Conservation (phyloP, 306 rosid species). For the Oemleria cerasiformis region DNA sequence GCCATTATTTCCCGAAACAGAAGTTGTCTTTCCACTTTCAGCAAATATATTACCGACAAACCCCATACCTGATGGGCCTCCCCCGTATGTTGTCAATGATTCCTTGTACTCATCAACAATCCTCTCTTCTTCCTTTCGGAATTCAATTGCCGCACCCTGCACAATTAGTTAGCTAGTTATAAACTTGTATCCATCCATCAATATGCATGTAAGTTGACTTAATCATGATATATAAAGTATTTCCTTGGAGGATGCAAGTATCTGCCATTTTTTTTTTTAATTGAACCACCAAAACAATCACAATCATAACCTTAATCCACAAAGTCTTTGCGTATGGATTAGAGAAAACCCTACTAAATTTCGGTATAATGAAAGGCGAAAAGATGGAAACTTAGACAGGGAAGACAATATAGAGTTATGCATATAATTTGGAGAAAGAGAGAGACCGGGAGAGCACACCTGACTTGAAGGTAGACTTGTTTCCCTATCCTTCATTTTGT, state of each 20-base stretch:
- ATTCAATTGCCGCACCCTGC: constrained; percentile 37
- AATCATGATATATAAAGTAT: constrained; percentile 5
- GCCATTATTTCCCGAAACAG: constrained; percentile 17
- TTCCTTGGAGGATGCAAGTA: constrained; percentile 1
- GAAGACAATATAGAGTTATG: background rate
- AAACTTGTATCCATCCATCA: constrained; percentile 5
- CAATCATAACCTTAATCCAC: background rate
- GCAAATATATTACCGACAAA: constrained; percentile 11
- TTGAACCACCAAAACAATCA: background rate
- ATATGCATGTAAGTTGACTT: constrained; percentile 1
- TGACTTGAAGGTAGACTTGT: constrained; percentile 31
- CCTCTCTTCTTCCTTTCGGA: constrained; percentile 24
- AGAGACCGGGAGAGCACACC: constrained; percentile 19
- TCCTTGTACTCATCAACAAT: constrained; percentile 16
- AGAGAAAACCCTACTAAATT: background rate
- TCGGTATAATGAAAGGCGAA: background rate
- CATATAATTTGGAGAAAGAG: constrained; percentile 1
- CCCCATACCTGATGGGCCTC: constrained; percentile 26
- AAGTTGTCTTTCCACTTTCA: constrained; percentile 25
- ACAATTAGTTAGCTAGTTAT: constrained; percentile 11
- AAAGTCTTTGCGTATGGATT: background rate
- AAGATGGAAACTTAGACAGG: background rate
- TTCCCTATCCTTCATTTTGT: constrained; percentile 29
- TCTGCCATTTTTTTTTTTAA: background rate
- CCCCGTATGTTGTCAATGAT: constrained; percentile 7